Base-by-base conservation (phyloP, 1,284 basidiomycete genomes). In the Fistulina hepatica region DNA sequence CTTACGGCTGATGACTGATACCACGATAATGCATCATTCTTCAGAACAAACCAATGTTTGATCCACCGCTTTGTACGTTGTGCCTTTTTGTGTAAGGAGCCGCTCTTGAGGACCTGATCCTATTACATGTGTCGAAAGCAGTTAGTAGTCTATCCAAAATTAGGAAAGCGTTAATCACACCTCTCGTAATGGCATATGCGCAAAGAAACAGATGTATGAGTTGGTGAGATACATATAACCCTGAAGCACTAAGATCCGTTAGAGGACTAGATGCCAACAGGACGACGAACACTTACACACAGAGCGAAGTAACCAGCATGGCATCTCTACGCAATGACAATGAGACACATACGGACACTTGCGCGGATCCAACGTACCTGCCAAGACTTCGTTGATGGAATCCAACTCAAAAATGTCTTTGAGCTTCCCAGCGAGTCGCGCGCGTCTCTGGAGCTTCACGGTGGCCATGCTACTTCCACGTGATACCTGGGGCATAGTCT, bases 151-250 rank as follows among this genome's bases (percentile, higher is more conserved):
- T n/a, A n/a, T n/a, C n/a, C n/a, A 24, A 21, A 10, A 35, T 38
- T 17, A 34, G 17, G 24, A 34, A 32, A 36, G 33, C 20, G 31
- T 28, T 22, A 49, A 63, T 33, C 45, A 21, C 45, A 89, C 89
- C 70, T 93, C 89, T 64, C 80, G 69, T 15, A 77, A 69, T 6
- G 88, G 86, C 71, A 98, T 81, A 55, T 94, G 91, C 1, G 94
- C 94, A 56, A 97, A 97, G 65, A 97, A 98, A 62, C 93, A 97
- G 19, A 97, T 60, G 52, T 94, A 86, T 4, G 80, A 76, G 47
- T 83, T 84, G 2, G 94, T 97, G 31, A 97, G 67, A 57, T 94
- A 98, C 73, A 97, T 85, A 56, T 94, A 95, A 12, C 93, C 93
- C 60, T 97, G 92, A 15, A 98, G 69, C 50, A 97, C 85, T 91